Percentiles rank a stretch among this genome's conserved stretches.
phyloP scores from a whole-genome alignment of 148 eudicot species.

The Vaccinium corymbosum region DNA sequence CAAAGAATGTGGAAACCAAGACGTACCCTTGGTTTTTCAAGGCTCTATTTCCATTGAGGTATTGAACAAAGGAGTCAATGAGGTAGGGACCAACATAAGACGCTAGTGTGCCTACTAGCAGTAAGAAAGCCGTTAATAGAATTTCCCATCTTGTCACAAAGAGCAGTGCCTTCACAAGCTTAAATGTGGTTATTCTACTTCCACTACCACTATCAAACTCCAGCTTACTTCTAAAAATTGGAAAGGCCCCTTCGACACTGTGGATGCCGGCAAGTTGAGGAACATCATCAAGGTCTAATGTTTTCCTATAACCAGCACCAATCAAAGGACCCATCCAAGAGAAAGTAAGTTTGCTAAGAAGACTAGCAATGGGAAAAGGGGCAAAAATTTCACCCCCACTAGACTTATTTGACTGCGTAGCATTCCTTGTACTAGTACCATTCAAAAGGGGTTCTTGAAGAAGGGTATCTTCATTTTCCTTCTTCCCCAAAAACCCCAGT shows the following conservation, averaged over 20 bases:
- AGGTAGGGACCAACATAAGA: slow-evolving; percentile 50
- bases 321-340: slow-evolving; percentile 47
- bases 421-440: slow-evolving; percentile 21
- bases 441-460: slow-evolving; percentile 50
- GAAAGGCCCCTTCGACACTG: slow-evolving; percentile 40
- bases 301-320: slow-evolving; percentile 41
- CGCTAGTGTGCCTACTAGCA: slow-evolving; percentile 30
- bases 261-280: slow-evolving; percentile 45
- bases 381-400: slow-evolving; percentile 24
- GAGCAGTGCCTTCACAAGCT: slow-evolving; percentile 44
- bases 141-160: slow-evolving; percentile 36
- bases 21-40: slow-evolving; percentile 35
- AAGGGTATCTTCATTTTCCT: slow-evolving; percentile 17
- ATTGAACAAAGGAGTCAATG: slow-evolving; percentile 50
- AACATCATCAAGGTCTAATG: slow-evolving; percentile 53
- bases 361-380: slow-evolving; percentile 35
- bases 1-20: slow-evolving; percentile 38
- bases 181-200: slow-evolving; percentile 32
- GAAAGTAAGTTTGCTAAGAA: slow-evolving; percentile 43
- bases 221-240: slow-evolving; percentile 29
- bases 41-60: slow-evolving; percentile 37
- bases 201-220: slow-evolving; percentile 25
- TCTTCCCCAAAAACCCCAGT: slow-evolving; percentile 33
- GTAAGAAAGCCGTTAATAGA: slow-evolving; percentile 30
- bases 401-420: slow-evolving; percentile 14